Evolutionary conservation across 1,139 yeast genomes (phyloP).

Genomic region (Eremothecium gossypii): DNA sequence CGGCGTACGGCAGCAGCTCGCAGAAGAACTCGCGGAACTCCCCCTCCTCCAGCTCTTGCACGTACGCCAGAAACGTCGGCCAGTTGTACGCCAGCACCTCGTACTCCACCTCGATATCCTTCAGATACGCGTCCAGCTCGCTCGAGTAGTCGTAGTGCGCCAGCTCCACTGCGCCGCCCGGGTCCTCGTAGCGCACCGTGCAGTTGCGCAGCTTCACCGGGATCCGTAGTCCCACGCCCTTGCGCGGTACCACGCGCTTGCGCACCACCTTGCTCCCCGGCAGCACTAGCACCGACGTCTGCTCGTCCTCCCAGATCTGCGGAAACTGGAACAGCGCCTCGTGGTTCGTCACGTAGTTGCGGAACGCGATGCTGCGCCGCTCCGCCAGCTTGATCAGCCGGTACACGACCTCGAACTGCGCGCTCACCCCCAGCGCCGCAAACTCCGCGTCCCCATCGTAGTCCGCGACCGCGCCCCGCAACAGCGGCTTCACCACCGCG

Average conservation of each 20-base stretch:
- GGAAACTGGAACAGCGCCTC: conserved; percentile 24
- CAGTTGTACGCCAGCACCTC: conserved; percentile 21
- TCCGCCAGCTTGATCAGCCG: conserved; percentile 33
- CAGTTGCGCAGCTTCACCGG: conserved; percentile 28
- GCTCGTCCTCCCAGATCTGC: conserved; percentile 16
- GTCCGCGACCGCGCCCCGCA: conserved; percentile 35
- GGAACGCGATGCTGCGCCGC: conserved; percentile 26
- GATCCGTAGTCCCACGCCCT: conserved; percentile 12
- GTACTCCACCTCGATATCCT: conserved; percentile 17
- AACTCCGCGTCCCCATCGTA: conserved; percentile 29
- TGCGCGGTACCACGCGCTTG: conserved; percentile 10
- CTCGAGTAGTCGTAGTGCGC: conserved; percentile 25
- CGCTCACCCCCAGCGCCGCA: conserved; percentile 34
- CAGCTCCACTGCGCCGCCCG: conserved; percentile 17
- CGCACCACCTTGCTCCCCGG: conserved; percentile 26
- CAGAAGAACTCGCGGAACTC: conserved; percentile 15
- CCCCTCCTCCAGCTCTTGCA: conserved; percentile 10
- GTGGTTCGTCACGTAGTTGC: conserved; percentile 29
- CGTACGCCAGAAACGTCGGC: conserved; percentile 18
- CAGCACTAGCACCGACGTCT: conserved; percentile 24
- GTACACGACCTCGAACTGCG: conserved; percentile 41
- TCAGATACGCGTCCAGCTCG: conserved; percentile 24
- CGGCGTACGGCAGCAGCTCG: conserved; percentile 13
- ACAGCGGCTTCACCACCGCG: conserved; percentile 37
- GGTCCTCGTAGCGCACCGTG: conserved; percentile 18